Base-by-base conservation (phyloP, 1,284 basidiomycete genomes). In the Tilletia caries region DNA sequence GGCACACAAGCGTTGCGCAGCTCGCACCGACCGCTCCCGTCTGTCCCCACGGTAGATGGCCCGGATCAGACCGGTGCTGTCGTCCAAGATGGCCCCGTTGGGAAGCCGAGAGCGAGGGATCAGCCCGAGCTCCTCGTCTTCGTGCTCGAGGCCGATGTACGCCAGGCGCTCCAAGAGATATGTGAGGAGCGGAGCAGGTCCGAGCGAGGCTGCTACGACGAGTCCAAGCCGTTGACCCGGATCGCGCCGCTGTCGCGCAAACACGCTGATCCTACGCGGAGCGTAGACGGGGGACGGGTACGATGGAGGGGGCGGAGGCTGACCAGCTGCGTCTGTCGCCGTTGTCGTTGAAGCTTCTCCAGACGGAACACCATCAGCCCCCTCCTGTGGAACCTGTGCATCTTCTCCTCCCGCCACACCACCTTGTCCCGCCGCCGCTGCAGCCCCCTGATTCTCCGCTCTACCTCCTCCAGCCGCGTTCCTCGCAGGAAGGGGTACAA, bases 121-220 rank as follows among this genome's bases (percentile, higher is more conserved):
- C 13, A 62, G 58, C 20, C 58, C 58, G 10, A 62, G 32, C 32
- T 62, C 58, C 32, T 62, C 58, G 33, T 62, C 58, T 23, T 62
- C 58, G 32, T n/a, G 20, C 32, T 37, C 58, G 27, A 62, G 27
- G 15, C 58, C 58, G 13, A 33, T n/a, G 33, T 62, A 62, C 4
- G 32, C 33, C 29, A 62, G 32, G 15, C 58, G 32, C 32, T 62
- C 58, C 32, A 62, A 18, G 33, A 33, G 27, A 29, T 62, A 62
- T 6, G 20, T 33, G 1, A 62, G 58, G 1, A 62, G 29, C 32
- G 58, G 58, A 37, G 27, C 58, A 10, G 58, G 58, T 20, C 58
- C 58, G 10, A 62, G 33, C 29, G 58, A 29, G 29, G 32, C 32
- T 15, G 58, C 58, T 34, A 33, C 15, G 1, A 62, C 27, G 8